phyloP scores from a whole-genome alignment of 768 basidiomycete genomes.

The Tephrocybe rancida region DNA sequence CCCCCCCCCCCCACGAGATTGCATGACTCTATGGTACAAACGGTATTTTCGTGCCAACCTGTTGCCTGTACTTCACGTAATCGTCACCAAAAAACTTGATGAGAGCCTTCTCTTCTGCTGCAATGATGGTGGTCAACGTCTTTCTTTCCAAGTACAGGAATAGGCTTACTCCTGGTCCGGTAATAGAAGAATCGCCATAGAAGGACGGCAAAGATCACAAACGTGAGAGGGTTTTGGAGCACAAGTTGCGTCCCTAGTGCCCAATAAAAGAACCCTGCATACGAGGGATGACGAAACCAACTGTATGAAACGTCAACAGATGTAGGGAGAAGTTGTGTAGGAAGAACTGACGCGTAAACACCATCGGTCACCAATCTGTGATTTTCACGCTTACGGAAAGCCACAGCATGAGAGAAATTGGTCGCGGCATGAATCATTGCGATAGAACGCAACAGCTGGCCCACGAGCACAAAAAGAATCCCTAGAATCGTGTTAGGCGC shows the following conservation, averaged over 20 bases:
- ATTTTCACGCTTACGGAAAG: slow-evolving; percentile 66
- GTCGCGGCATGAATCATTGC: slow-evolving; percentile 98
- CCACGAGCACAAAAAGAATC: slow-evolving; percentile 59
- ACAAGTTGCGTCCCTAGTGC: slow-evolving; percentile 92
- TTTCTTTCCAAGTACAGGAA: neutral
- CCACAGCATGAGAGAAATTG: slow-evolving; percentile 92
- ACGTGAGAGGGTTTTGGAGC: slow-evolving; percentile 82
- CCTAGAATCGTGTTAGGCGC: slow-evolving; percentile 44
- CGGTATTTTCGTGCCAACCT: slow-evolving; percentile 88
- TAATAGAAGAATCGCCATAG: slow-evolving; percentile 88
- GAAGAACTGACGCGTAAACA: slow-evolving; percentile 73
- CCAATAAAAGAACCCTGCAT: slow-evolving; percentile 98
- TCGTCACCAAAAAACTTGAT: slow-evolving; percentile 89
- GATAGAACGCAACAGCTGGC: slow-evolving; percentile 78
- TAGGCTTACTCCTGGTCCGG: slow-evolving; percentile 72
- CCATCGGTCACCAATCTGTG: slow-evolving; percentile 89
- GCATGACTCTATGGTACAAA: slow-evolving; percentile 61
- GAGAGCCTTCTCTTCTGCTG: slow-evolving; percentile 83
- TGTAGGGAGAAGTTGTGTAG: neutral
- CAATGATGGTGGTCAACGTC: neutral
- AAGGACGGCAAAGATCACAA: slow-evolving; percentile 62
- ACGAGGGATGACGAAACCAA: slow-evolving; percentile 93
- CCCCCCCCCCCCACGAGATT: neutral
- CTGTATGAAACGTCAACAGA: slow-evolving; percentile 34
- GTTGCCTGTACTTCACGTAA: slow-evolving; percentile 73